phyloP scores from a whole-genome alignment of 176 grass and related monocot genomes.

The Carex cristatella region DNA sequence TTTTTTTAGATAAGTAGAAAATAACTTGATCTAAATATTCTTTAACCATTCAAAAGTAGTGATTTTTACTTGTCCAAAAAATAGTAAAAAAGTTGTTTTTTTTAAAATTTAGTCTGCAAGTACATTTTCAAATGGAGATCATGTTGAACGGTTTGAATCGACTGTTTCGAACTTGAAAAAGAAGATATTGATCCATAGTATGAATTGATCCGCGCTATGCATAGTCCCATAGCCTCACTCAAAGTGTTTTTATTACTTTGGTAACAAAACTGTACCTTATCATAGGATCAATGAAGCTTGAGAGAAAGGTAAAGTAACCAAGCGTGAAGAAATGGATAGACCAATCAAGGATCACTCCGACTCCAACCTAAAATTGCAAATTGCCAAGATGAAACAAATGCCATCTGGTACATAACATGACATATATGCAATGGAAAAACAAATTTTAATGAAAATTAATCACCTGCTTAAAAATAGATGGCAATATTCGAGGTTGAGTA shows the following conservation, averaged over 20 bases:
- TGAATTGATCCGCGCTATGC: too few relatives aligned
- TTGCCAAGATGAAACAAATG: slow-evolving; percentile 2
- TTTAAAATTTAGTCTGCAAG: too few relatives aligned
- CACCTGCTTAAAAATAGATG: slow-evolving; percentile 92
- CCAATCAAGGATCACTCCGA: slow-evolving; percentile 80
- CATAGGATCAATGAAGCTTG: slow-evolving; percentile 45
- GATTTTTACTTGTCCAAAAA: too few relatives aligned
- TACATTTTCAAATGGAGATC: too few relatives aligned
- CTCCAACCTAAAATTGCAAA: slow-evolving; percentile 50
- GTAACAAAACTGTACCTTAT: slow-evolving; percentile 38
- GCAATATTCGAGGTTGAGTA: slow-evolving; percentile 58
- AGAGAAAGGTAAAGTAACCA: slow-evolving; percentile 84
- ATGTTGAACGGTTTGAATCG: too few relatives aligned
- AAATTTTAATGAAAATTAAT: slow-evolving; percentile 12
- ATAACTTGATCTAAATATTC: too few relatives aligned
- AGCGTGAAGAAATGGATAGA: slow-evolving; percentile 87
- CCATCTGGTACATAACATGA: not conserved
- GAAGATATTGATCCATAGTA: too few relatives aligned
- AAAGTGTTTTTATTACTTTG: slow-evolving; percentile 19
- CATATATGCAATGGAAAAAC: slow-evolving; percentile 6
- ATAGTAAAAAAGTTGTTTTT: too few relatives aligned
- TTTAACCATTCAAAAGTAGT: too few relatives aligned
- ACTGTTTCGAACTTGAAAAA: too few relatives aligned
- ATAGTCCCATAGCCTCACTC: too few relatives aligned
- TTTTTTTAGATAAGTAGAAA: too few relatives aligned